Base-by-base conservation (phyloP, 1,284 basidiomycete genomes). In the Boletus austroedulis region DNA sequence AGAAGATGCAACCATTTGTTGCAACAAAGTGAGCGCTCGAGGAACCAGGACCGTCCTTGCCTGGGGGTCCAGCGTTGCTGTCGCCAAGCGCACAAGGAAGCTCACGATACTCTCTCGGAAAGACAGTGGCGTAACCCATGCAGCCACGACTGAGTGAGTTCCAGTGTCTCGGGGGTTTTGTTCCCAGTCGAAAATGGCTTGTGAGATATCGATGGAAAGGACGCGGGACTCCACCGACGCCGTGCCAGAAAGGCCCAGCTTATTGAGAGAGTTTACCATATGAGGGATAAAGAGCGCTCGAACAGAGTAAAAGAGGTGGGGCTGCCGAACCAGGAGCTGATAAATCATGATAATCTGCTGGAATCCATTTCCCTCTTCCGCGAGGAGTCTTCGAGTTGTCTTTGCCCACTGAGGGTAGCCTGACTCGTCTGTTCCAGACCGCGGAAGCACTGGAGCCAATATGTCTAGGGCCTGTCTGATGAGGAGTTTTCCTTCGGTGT, bases 251-350 rank as follows among this genome's bases (percentile, higher is more conserved):
- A 97, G 83, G 26, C 94, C 95, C 21, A 99, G 82, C 74, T 95
- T 96, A 55, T 84, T 83, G 58, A 99, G 79, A 36, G 91, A 92
- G 69, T 92, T 92, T 60, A 95, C 92, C 76, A 99, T 95, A 70
- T 97, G 92, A 0, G 95, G 92, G n/a, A 99, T 85, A 73, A 99
- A 99, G 34, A 98, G 79, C 17, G 94, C 91, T 46, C 97, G 89
- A 60, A 94, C 92, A 51, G 92, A 87, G 77, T 92, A 99, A 79
- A 99, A 99, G 7, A 98, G 81, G 57, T 94, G 85, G 2, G 92
- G 86, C 64, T 99, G 94, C 60, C 94, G 91, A 59, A 95, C 89
- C 56, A 99, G 89, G 57, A 99, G 84, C 64, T 95, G 90, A 72
- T 98, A 96, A 53, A 98, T 92, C 59, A 90, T 88, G 62, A 91